A percentile compares a stretch with the other conserved stretches of the same genome.
These are phyloP conservation scores for Schizopora paradoxa DNA, from an alignment of 1,284 basidiomycete genomes.

Conservation along the genomic window DNA sequence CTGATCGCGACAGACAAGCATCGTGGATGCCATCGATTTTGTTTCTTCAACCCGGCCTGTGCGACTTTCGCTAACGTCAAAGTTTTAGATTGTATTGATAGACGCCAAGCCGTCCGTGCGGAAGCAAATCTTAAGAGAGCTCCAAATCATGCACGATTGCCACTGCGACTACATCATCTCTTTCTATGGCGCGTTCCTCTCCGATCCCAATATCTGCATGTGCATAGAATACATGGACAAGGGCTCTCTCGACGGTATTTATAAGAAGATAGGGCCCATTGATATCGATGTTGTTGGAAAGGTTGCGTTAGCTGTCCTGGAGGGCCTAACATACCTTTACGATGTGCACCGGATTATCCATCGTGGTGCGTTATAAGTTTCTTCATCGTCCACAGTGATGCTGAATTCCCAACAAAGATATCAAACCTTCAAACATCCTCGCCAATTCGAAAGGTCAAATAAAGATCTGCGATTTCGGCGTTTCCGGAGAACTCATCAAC, in stretches of 20 bases:
- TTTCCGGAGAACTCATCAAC: slow-evolving; percentile 97
- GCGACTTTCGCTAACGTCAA: no score
- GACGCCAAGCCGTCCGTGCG: slow-evolving; percentile 96
- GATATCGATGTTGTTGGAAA: slow-evolving; percentile 86
- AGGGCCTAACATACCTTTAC: slow-evolving; percentile 96
- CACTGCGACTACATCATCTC: slow-evolving; percentile 90
- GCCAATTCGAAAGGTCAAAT: slow-evolving; percentile 92
- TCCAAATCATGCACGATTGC: slow-evolving; percentile 99
- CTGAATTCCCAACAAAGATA: slow-evolving; percentile 54
- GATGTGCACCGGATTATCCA: slow-evolving; percentile 99
- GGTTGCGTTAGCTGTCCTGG: slow-evolving; percentile 89
- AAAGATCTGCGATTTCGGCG: slow-evolving; percentile 99
- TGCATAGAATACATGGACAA: slow-evolving; percentile 99
- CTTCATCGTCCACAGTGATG: background rate
- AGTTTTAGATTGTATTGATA: slow-evolving; percentile 89
- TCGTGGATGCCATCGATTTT: no score
- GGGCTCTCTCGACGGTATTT: slow-evolving; percentile 87
- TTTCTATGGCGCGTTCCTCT: slow-evolving; percentile 94
- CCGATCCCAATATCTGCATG: slow-evolving; percentile 97
- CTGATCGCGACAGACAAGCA: no score
- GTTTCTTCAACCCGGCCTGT: no score
- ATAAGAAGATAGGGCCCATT: slow-evolving; percentile 89
- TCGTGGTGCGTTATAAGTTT: slow-evolving; percentile 60
- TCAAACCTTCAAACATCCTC: slow-evolving; percentile 98
- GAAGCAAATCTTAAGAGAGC: slow-evolving; percentile 95